These are phyloP conservation scores for Hydrangea macrophylla DNA, from an alignment of 148 eudicot genomes.

Conservation along the genomic window DNA sequence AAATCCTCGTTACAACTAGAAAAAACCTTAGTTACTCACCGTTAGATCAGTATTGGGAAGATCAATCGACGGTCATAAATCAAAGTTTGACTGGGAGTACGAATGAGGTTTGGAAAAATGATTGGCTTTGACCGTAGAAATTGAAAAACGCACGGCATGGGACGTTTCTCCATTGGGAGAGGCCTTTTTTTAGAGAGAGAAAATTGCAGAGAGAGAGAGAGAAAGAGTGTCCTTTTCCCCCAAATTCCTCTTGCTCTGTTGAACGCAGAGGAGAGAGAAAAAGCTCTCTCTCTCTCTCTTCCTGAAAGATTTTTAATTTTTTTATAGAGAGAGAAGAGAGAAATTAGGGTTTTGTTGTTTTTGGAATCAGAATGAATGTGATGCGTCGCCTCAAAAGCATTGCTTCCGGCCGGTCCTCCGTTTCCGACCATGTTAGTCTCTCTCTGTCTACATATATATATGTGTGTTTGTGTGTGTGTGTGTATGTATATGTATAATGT, in stretches of 20 bases:
- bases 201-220: slow-evolving; percentile 18
- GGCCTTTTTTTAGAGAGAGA: slow-evolving; percentile 1
- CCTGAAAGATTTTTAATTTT: neutral
- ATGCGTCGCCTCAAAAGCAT: slow-evolving; percentile 91
- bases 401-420: slow-evolving; percentile 75
- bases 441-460: neutral
- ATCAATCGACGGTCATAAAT: slow-evolving; percentile 6
- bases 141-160: no score
- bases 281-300: slow-evolving; percentile 23
- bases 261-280: slow-evolving; percentile 26
- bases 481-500: neutral
- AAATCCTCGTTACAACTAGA: no score
- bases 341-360: slow-evolving; percentile 16
- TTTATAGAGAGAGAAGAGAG: neutral
- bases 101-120: slow-evolving; percentile 7
- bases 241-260: slow-evolving; percentile 1
- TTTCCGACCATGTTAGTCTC: slow-evolving; percentile 73
- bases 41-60: slow-evolving; percentile 13
- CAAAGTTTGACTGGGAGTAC: slow-evolving; percentile 16
- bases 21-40: slow-evolving; percentile 9
- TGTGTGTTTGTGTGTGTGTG: neutral
- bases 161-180: neutral
- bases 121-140: slow-evolving; percentile 16
- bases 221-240: neutral
- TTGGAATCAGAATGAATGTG: slow-evolving; percentile 50